Evolutionary conservation across 1,284 basidiomycete species (phyloP), one percentile per base, ranked within the genome.

Genomic region (Violaceomyces palustris): DNA sequence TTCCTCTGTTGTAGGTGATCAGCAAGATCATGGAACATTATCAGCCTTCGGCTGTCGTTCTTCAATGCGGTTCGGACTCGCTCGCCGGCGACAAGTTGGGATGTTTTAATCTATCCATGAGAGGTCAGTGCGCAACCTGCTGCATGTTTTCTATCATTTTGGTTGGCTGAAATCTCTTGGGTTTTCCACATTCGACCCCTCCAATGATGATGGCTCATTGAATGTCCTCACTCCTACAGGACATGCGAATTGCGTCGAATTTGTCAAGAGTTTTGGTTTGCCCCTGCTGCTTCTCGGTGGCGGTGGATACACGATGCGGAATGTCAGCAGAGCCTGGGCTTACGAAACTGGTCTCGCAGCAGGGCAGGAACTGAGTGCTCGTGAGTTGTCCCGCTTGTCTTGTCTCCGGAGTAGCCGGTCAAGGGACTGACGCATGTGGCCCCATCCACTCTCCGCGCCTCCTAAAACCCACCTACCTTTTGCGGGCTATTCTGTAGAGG

Each of bases 11-110:
- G 42, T 62, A 93, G 89, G 87, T 96, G 24, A 96, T 99, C 61
- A 82, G 78, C 60, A 82, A 88, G 75, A 90, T 98, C 31, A 96
- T 99, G 86, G 87, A 94, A 65, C 84, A 85, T 42, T 99, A 96
- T 66, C 84, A 90, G 64, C 94, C 94, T 0, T 88, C 88, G 3
- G 94, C 94, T 1, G 87, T 99, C 37, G 94, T 99, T 2, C 77
- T 99, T 15, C 94, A 99, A 74, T 98, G 94, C 73, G 94, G 94
- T 8, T 92, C 91, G n/a, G 94, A 99, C 74, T 97, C 93, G 0
- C 77, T 99, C 14, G 88, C 92, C 1, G 94, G 94, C 10, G 94
- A 99, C 73, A 92, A 93, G 69, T 79, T 99, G 0, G 94, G 94
- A 1, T 88, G 88, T 59, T 83, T 99, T 69, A 99, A 99, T 74